Conservation (phyloP, 805 yeast species). For the Saturnispora galanensis region DNA sequence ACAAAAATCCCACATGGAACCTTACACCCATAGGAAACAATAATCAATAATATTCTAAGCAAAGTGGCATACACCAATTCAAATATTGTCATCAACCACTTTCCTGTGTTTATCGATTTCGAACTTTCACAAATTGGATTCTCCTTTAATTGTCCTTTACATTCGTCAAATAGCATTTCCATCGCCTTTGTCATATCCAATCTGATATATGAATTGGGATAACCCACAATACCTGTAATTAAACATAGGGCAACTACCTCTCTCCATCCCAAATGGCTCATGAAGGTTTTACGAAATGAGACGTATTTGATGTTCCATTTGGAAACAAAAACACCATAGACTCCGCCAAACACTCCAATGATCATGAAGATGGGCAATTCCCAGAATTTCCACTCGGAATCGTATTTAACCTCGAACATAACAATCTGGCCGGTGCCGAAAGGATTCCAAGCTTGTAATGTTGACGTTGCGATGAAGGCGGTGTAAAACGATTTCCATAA, state of each 20-base stretch:
- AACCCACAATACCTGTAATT: conserved; percentile 67
- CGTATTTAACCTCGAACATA: conserved; percentile 83
- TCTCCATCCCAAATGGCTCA: conserved; percentile 46
- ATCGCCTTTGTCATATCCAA: conserved; percentile 94
- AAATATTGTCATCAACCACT: conserved; percentile 27
- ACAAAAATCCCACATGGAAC: conserved; percentile 98
- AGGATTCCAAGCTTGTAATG: conserved; percentile 75
- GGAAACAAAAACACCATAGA: conserved; percentile 72
- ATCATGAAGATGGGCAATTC: conserved; percentile 75
- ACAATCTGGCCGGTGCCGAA: conserved; percentile 93
- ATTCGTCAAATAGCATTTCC: conserved; percentile 66
- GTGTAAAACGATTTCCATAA: conserved; percentile 91
- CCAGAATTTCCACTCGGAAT: conserved; percentile 73
- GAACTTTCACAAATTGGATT: conserved; percentile 19
- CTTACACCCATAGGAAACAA: conserved; percentile 83
- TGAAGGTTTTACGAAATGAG: conserved; percentile 62
- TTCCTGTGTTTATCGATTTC: conserved; percentile 29
- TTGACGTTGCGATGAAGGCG: conserved; percentile 76
- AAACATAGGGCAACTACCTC: conserved; percentile 65
- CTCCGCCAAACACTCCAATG: conserved; percentile 85
- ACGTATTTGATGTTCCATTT: conserved; percentile 69
- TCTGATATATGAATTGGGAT: conserved; percentile 70
- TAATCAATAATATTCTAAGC: conserved; percentile 59
- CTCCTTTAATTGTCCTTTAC: not conserved
- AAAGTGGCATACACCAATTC: conserved; percentile 63